Base-by-base conservation (phyloP, 257 asterid species). In the Solanum infundibuliforme region DNA sequence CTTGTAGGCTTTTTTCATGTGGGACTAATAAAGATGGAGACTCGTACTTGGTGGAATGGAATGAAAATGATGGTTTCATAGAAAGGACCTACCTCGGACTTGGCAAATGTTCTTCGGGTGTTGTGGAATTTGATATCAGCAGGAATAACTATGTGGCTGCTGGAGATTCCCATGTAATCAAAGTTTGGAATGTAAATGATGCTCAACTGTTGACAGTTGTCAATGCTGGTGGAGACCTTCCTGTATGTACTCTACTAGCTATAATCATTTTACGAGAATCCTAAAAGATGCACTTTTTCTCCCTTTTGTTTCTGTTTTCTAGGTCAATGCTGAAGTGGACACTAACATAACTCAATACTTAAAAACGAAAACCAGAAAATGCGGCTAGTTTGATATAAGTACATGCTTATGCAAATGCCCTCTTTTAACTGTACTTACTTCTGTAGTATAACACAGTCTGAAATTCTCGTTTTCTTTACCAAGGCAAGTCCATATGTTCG, bases 11-110 rank as follows among this genome's bases (percentile, higher is more conserved):
- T 84, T 95, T 95, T 89, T 93, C 97, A 36, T 93, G 98, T 86
- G 98, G 98, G 88, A 94, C 95, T 11, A 91, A 93, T 91, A 88
- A 88, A 87, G 87, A 87, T 12, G 95, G 98, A 90, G 93, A 92
- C 55, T 92, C 98, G 0, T 91, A 79, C 88, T 84, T 94, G 34
- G 95, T 93, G 31, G 98, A 95, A 86, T 95, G 98, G 98, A 75
- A 92, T 39, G 94, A 92, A 35, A 84, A 52, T 18, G 94, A 94
- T 90, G 97, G 97, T 66, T 87, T 52, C 84, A 87, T 94, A 83
- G 79, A 46, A 18, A 91, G 94, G 89, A 91, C 62, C 41, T 95
- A 93, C 88, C 25, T 62, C 29, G 98, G 96, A 84, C 95, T 95
- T 41, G 43, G 90, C 91, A 91, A 84, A 86, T 36, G 58, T 86